These are phyloP conservation scores for Aspergillus hiratsukae DNA, from an alignment of 2,329 filamentous ascomycete genomes.

Conservation along the genomic window DNA sequence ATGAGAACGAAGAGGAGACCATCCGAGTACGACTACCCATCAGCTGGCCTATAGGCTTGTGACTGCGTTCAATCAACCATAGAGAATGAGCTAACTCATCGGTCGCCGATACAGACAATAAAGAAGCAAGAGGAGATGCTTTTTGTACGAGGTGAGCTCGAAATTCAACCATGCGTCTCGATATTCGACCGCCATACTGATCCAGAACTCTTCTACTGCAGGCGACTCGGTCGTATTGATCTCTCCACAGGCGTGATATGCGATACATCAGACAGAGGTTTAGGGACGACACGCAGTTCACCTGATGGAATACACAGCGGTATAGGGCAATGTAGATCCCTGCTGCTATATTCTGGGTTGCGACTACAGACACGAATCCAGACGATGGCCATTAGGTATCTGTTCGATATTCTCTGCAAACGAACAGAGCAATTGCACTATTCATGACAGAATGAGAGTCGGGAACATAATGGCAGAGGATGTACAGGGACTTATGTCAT, in stretches of 20 bases:
- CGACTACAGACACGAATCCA: background rate
- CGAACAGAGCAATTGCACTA: background rate
- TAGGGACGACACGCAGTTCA: slow-evolving; percentile 9
- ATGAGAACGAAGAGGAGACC: slow-evolving; percentile 68
- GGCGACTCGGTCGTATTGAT: slow-evolving; percentile 71
- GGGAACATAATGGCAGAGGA: background rate
- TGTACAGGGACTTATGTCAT: background rate
- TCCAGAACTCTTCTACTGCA: slow-evolving; percentile 31
- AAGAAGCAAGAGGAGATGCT: slow-evolving; percentile 99
- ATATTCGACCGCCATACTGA: background rate
- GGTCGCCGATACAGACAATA: slow-evolving; percentile 60
- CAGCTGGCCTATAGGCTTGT: background rate
- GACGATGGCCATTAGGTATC: background rate
- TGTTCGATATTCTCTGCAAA: background rate
- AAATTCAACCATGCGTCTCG: background rate
- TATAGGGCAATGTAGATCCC: background rate
- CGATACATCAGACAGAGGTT: slow-evolving; percentile 14
- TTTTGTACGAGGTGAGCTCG: slow-evolving; percentile 81
- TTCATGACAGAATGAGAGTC: background rate
- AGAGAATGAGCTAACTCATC: slow-evolving; percentile 7
- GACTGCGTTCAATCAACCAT: background rate
- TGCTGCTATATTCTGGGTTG: background rate
- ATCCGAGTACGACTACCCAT: slow-evolving; percentile 56
- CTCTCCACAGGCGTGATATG: slow-evolving; percentile 53
- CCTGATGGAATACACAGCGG: slow-evolving; percentile 3